Base-by-base conservation (phyloP, 257 asterid genomes). In the Jacaranda mimosifolia region DNA sequence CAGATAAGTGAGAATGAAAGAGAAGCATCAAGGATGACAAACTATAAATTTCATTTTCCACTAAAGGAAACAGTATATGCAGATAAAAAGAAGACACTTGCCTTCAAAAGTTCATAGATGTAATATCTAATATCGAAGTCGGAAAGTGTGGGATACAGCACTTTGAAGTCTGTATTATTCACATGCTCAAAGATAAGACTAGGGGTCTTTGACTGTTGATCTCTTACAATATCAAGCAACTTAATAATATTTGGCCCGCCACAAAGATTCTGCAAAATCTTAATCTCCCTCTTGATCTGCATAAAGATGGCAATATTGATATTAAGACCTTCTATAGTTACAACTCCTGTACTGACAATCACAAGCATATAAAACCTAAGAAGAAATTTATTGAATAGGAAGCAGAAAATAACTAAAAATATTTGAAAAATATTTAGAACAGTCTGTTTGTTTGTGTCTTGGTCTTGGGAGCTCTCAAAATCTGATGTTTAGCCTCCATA, bases 211-310 rank as follows among this genome's bases (percentile, higher is more conserved):
- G 98, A 94, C 76, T 92, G 97, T 80, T 89, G 97, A 81, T 94
- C 98, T 80, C 96, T 92, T 40, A 94, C 97, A 74, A 92, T 87
- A 85, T 92, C 97, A 42, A 92, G 92, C 94, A 94, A 83, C 89
- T 94, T 92, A 86, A 94, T 97, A 80, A 94, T 90, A 86, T 94
- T 94, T 56, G 96, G 97, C 72, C 97, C 98, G 26, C 97, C 98
- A 77, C 90, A 92, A 32, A 92, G 97, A 85, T 91, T 91, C 89
- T 94, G 96, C 11, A 92, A 87, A 75, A 94, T 92, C 81, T 92
- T 94, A 68, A 92, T 91, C 91, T 94, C 98, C 92, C 98, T 88
- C 84, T 90, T 91, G 84, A 94, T 91, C 97, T 94, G 94, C 91
- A 87, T 56, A 68, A 63, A 63, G 12, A 58, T 53, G 12, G 63